Evolutionary conservation across 2,329 filamentous ascomycete species (phyloP).

Genomic region (Cytospora piceae): DNA sequence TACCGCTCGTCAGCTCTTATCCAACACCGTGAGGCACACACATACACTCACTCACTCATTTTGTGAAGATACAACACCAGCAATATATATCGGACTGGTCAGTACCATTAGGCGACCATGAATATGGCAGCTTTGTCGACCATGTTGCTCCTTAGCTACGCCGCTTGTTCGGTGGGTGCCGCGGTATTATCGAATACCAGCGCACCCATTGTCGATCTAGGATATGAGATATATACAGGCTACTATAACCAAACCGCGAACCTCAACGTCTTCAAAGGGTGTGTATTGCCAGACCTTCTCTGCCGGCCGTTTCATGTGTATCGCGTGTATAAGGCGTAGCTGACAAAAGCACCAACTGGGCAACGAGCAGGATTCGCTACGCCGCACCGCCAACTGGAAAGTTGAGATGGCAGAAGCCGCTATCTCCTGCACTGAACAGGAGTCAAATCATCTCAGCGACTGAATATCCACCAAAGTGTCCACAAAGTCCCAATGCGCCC

Average conservation of each 20-base stretch:
- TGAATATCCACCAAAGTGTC: constrained; percentile 12
- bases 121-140: neutral
- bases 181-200: neutral
- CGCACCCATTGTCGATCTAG: constrained; percentile 10
- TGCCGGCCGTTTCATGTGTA: neutral
- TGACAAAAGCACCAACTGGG: too few species aligned
- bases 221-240: constrained; percentile 17
- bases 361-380: constrained; percentile 10
- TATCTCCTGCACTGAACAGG: neutral
- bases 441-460: constrained; percentile 5
- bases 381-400: constrained; percentile 13
- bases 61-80: neutral
- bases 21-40: too few species aligned
- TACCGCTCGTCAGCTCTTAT: too few species aligned
- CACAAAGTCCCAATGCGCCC: constrained; percentile 6
- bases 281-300: too few species aligned
- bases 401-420: constrained; percentile 17
- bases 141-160: neutral
- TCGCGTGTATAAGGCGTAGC: neutral
- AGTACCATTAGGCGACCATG: neutral
- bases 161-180: neutral
- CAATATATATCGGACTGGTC: neutral
- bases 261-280: constrained; percentile 21
- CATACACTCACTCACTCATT: neutral
- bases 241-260: constrained; percentile 15